Evolutionary conservation across 164 flowering plant genomes (phyloP), one percentile per base, ranked within the genome.

Genomic region (Buxus sempervirens): DNA sequence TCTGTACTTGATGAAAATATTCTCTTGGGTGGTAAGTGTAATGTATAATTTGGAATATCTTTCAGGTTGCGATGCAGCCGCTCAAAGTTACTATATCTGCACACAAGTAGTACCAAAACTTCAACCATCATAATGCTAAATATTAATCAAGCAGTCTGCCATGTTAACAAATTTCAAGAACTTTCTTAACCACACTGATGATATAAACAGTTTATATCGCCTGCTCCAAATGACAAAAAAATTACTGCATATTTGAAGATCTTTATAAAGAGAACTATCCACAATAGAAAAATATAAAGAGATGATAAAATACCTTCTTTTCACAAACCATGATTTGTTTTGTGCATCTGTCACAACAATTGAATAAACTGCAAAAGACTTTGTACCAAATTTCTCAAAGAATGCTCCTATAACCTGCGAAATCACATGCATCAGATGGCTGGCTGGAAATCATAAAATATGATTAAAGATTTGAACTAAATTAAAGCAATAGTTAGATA

Each of bases 1-100:
- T 96, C 99, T 32, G 96, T 89, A 78, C 97, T 96, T 24, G 99
- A 96, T n/a, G 98, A 93, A 68, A 96, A 93, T 83, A 96, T 88
- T 68, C 98, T 85, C 77, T 96, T 96, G 62, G 99, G 99, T 32
- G 99, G 99, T 81, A 96, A 81, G 70, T 96, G 94, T 65, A 96
- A 73, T 22, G 90, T 84, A 72, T 91, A 96, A 75, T 96, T 93
- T 38, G 98, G 99, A 71, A 93, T 90, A 15, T 90, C 98, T 82
- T 93, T 96, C 24, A 96, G 99, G 36, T 86, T 87, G 8, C 98
- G 83, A 77, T 96, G 99, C 81, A 96, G 77, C 53, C 91, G 83
- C 82, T 96, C 99, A 81, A 96, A 96, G 79, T 96, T 96, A 66
- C 99, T 79, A 64, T 96, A 96, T 82, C 99, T 96, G 92, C 72